Base-by-base conservation (phyloP, 805 yeast species). In the Candida alai region DNA sequence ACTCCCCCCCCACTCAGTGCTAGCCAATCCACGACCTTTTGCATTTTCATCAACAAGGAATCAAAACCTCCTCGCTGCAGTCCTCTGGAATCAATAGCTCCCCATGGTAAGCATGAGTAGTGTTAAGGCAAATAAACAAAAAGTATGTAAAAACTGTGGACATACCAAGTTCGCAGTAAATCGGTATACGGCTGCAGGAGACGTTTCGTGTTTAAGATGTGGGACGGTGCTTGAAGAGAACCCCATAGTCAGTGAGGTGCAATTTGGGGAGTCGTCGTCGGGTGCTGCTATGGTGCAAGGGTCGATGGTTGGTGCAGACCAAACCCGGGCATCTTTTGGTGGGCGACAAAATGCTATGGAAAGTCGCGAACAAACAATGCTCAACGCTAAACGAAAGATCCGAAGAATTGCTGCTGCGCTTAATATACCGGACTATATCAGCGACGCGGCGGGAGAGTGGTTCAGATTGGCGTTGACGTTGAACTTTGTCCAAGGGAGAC, bases 261-360 rank as follows among this genome's bases (percentile, higher is more conserved):
- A 93, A 9, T 93, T 89, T 62, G 93, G 94, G 28, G 99, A 94
- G 52, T 73, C 89, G 2, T 73, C 95, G 13, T 73, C 82, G 17
- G 99, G 99, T 47, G 97, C 96, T 10, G 96, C 98, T 22, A 78
- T 84, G 32, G 96, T 93, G 2, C 95, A 90, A 45, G 99, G 99
- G 52, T 78, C 95, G 30, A 89, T 86, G 69, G 82, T 93, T 22
- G 86, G 87, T 28, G 83, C 87, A 0, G 96, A 86, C 49, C 96
- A 89, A 60, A 61, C 79, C 1, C 74, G 85, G 55, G 93, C 86
- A 0, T 64, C 74, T 7, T 76, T 76, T 44, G 68, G 71, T 35
- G 84, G 87, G 28, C 74, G 85, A 25, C 86, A 82, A 18, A 76
- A 71, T 38, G 77, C 94, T 4, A 62, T 85, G 56, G 96, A 89